These are phyloP conservation scores for Lentinula novae-zelandiae DNA, from an alignment of 1,284 basidiomycete species.

Conservation along the genomic window DNA sequence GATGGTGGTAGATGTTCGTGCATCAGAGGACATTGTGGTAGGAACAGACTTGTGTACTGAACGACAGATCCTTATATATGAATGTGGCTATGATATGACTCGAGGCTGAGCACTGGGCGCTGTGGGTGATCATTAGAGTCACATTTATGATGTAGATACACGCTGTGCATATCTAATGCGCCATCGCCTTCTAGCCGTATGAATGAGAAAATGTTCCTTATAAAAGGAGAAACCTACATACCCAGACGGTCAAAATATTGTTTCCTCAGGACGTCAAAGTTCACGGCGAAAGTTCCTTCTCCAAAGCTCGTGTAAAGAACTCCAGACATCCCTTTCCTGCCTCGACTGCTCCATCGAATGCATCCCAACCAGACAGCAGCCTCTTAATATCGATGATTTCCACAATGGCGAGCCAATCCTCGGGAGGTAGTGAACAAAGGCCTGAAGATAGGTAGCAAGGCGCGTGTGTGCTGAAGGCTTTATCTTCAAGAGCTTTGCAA, in stretches of 20 bases:
- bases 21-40: background rate
- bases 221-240: too few relatives aligned
- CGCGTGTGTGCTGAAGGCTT: slow-evolving; percentile 39
- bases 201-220: too few relatives aligned
- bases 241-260: background rate
- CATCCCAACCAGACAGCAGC: slow-evolving; percentile 28
- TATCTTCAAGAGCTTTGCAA: slow-evolving; percentile 30
- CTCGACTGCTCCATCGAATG: slow-evolving; percentile 24
- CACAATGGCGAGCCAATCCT: slow-evolving; percentile 34
- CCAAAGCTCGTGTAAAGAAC: slow-evolving; percentile 18
- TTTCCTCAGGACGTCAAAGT: background rate
- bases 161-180: too few relatives aligned
- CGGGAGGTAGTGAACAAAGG: slow-evolving; percentile 31
- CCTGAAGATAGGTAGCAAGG: slow-evolving; percentile 36
- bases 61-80: too few relatives aligned
- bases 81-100: too few relatives aligned
- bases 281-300: background rate
- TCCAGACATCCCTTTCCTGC: slow-evolving; percentile 26
- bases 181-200: too few relatives aligned
- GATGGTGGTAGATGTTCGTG: background rate
- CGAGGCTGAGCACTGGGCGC: too few relatives aligned
- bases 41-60: too few relatives aligned
- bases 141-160: too few relatives aligned
- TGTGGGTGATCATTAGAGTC: too few relatives aligned
- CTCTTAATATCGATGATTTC: slow-evolving; percentile 33